These are phyloP conservation scores for Limnanthes douglasii DNA, from an alignment of 345 rosid species.

Conservation along the genomic window DNA sequence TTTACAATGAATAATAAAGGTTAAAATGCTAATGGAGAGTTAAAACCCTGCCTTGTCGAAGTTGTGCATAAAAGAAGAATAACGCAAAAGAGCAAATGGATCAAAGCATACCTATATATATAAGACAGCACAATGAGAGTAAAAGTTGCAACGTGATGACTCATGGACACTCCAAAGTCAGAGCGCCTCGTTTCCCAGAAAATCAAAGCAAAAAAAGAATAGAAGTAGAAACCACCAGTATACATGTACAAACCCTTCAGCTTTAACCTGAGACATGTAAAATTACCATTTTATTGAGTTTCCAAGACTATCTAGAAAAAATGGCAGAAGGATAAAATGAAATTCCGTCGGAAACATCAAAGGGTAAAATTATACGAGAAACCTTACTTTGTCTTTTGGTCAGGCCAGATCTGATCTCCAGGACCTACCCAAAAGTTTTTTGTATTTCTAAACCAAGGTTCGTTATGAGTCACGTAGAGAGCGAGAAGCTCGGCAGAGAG, in stretches of 20 bases:
- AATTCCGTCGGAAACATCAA: not conserved
- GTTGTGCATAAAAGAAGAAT: too few relatives aligned
- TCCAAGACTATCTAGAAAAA: not conserved
- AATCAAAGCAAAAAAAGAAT: slow-evolving; percentile 88
- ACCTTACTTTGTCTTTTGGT: slow-evolving; percentile 70
- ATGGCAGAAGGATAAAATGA: not conserved
- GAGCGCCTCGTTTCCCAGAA: slow-evolving; percentile 99
- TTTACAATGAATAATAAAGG: too few relatives aligned
- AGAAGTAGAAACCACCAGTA: slow-evolving; percentile 89
- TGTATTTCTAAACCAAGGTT: slow-evolving; percentile 82
- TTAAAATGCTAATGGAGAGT: too few relatives aligned
- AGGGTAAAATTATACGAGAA: not conserved
- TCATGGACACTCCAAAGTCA: slow-evolving; percentile 95
- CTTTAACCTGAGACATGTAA: slow-evolving; percentile 50
- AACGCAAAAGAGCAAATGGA: not conserved
- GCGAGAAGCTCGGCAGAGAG: slow-evolving; percentile 78
- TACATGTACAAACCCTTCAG: slow-evolving; percentile 78
- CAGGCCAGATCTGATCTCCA: slow-evolving; percentile 92
- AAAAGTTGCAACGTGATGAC: slow-evolving; percentile 85
- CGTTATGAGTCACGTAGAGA: slow-evolving; percentile 55
- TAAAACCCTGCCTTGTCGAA: too few relatives aligned
- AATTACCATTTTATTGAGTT: slow-evolving; percentile 2
- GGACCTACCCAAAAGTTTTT: slow-evolving; percentile 87
- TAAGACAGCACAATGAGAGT: slow-evolving; percentile 77
- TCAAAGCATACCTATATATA: slow-evolving; percentile 39